These are phyloP conservation scores for Nigrospora oryzae DNA, from an alignment of 2,329 filamentous ascomycete genomes.

Conservation along the genomic window DNA sequence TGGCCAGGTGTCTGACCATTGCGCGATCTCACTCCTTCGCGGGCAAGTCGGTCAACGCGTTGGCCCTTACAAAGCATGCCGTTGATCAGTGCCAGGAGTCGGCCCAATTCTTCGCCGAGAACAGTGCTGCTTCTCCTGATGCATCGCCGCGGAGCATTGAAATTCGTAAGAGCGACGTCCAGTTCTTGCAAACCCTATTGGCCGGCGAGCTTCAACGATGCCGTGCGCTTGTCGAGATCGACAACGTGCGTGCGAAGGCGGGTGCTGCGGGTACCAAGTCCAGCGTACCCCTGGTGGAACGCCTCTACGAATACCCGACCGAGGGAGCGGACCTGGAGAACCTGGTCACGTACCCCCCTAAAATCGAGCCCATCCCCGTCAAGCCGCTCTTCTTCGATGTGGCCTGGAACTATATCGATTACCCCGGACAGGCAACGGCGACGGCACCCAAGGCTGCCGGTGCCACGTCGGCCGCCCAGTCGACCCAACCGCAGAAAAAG, in stretches of 20 bases:
- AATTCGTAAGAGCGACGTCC: slow-evolving; percentile 50
- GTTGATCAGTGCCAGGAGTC: slow-evolving; percentile 50
- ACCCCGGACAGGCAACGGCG: slow-evolving; percentile 54
- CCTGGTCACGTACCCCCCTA: slow-evolving; percentile 80
- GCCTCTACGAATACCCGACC: slow-evolving; percentile 65
- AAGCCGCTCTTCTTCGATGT: slow-evolving; percentile 96
- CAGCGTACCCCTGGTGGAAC: slow-evolving; percentile 58
- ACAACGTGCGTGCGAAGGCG: slow-evolving; percentile 46
- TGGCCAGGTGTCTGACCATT: slow-evolving; percentile 66
- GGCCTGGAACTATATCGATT: slow-evolving; percentile 95
- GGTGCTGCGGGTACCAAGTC: slow-evolving; percentile 36
- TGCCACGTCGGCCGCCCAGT: slow-evolving; percentile 28
- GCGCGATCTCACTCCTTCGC: slow-evolving; percentile 75
- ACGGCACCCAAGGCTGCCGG: slow-evolving; percentile 17
- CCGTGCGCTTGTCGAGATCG: slow-evolving; percentile 78
- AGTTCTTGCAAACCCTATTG: slow-evolving; percentile 53
- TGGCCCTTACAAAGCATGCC: slow-evolving; percentile 76
- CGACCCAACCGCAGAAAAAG: slow-evolving; percentile 44
- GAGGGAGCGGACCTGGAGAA: slow-evolving; percentile 67
- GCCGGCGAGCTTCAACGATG: slow-evolving; percentile 68
- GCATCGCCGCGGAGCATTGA: slow-evolving; percentile 57
- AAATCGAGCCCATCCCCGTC: slow-evolving; percentile 72
- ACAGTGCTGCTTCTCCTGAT: slow-evolving; percentile 20
- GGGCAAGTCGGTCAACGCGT: slow-evolving; percentile 64
- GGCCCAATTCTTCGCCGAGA: slow-evolving; percentile 33